phyloP scores from a whole-genome alignment of 345 rosid genomes.

The Chamaenerion angustifolium region DNA sequence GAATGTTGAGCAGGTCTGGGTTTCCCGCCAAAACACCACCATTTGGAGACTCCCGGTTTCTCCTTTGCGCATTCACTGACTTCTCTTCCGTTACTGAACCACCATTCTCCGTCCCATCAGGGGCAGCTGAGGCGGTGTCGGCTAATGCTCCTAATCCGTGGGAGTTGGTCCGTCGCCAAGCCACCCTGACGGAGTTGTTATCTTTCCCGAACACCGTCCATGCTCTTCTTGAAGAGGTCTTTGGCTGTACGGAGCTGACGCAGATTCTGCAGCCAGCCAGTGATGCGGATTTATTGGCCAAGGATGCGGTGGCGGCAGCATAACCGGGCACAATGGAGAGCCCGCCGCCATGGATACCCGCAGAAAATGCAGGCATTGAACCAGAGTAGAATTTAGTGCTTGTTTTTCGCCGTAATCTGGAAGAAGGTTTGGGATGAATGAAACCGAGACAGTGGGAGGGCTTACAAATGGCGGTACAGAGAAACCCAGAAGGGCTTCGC shows the following conservation, averaged over 20 bases:
- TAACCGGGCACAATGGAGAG: neutral
- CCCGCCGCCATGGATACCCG: slow-evolving; percentile 11
- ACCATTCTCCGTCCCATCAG: neutral
- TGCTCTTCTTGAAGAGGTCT: slow-evolving; percentile 20
- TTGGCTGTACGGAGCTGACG: slow-evolving; percentile 17
- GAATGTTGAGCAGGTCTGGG: slow-evolving; percentile 79
- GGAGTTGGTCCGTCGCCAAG: slow-evolving; percentile 24
- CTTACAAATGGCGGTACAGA: slow-evolving; percentile 25
- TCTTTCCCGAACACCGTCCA: slow-evolving; percentile 23
- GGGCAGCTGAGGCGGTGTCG: slow-evolving; percentile 6
- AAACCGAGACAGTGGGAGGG: slow-evolving; percentile 16
- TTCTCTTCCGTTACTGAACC: neutral
- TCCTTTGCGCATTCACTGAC: slow-evolving; percentile 15
- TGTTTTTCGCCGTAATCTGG: too few species aligned
- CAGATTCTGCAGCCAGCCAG: slow-evolving; percentile 7
- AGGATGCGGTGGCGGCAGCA: slow-evolving; percentile 5
- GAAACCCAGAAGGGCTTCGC: slow-evolving; percentile 8
- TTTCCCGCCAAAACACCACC: slow-evolving; percentile 19
- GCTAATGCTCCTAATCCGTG: slow-evolving; percentile 15
- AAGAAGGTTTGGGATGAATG: neutral
- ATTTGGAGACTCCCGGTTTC: slow-evolving; percentile 28
- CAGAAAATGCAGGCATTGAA: slow-evolving; percentile 16
- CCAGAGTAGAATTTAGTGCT: neutral
- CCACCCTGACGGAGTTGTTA: slow-evolving; percentile 20
- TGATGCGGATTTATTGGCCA: slow-evolving; percentile 5